Percentiles rank a stretch among this genome's conserved stretches.
These are phyloP conservation scores for Nicotiana obtusifolia DNA, from an alignment of 257 asterid genomes.

Conservation along the genomic window DNA sequence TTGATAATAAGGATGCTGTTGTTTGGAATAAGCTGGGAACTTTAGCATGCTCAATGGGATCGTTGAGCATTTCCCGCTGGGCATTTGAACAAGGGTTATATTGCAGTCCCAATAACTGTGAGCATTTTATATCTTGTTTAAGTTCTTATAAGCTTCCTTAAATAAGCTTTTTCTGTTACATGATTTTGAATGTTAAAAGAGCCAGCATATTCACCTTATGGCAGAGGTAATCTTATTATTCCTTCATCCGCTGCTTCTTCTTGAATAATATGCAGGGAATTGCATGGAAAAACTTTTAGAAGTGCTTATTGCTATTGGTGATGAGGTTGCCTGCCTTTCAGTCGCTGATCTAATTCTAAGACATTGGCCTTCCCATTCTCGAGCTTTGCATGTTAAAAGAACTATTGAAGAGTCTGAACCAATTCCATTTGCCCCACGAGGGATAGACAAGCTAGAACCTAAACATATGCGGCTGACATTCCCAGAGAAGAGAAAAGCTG, in stretches of 20 bases:
- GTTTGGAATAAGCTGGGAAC: slow-evolving; percentile 97
- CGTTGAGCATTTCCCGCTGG: slow-evolving; percentile 91
- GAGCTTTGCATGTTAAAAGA: slow-evolving; percentile 88
- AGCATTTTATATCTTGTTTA: slow-evolving; percentile 31
- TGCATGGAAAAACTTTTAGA: slow-evolving; percentile 99
- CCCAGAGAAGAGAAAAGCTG: slow-evolving; percentile 72
- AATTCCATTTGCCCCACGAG: slow-evolving; percentile 76
- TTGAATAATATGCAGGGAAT: slow-evolving; percentile 62
- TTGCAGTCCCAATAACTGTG: slow-evolving; percentile 97
- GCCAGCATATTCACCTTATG: not conserved
- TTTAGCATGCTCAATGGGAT: slow-evolving; percentile 92
- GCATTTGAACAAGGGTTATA: slow-evolving; percentile 94
- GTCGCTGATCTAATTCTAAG: slow-evolving; percentile 73
- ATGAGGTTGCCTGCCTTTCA: slow-evolving; percentile 92
- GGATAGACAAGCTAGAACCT: slow-evolving; percentile 90
- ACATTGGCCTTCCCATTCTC: slow-evolving; percentile 98
- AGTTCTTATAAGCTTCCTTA: slow-evolving; percentile 4
- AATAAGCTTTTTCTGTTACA: slow-evolving; percentile 6
- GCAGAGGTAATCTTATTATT: not conserved
- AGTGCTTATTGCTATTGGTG: slow-evolving; percentile 96
- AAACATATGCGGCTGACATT: slow-evolving; percentile 71
- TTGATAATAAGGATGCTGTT: slow-evolving; percentile 86
- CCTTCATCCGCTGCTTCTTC: not conserved
- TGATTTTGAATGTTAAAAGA: slow-evolving; percentile 6
- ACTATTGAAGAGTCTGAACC: slow-evolving; percentile 76